Percentiles rank a stretch among this genome's conserved stretches.
These are phyloP conservation scores for Candida gorgasii DNA, from an alignment of 805 yeast species.

Conservation along the genomic window DNA sequence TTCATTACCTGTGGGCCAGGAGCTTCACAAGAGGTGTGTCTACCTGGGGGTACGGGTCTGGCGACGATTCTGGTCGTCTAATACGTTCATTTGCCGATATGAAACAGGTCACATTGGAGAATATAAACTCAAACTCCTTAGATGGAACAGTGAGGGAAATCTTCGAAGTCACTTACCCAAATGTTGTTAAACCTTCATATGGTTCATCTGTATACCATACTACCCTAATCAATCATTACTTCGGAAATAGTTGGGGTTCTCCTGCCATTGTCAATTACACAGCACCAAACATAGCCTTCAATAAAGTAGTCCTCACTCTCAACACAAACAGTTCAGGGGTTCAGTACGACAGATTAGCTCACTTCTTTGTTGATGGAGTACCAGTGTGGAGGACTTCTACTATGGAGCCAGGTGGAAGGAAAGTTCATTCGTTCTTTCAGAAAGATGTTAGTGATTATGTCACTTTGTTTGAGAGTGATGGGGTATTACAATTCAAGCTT, in stretches of 20 bases:
- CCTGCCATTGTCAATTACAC: slow-evolving; percentile 45
- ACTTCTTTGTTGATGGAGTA: slow-evolving; percentile 58
- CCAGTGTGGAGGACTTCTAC: slow-evolving; percentile 87
- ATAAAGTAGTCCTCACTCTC: slow-evolving; percentile 54
- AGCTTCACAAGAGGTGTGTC: no score
- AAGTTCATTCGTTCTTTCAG: slow-evolving; percentile 48
- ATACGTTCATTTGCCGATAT: no score
- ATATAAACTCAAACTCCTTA: no score
- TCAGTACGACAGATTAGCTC: slow-evolving; percentile 67
- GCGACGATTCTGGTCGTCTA: no score
- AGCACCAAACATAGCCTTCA: slow-evolving; percentile 48
- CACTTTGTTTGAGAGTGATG: slow-evolving; percentile 46
- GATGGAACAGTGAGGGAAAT: no score
- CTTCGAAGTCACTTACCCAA: slow-evolving; percentile 29
- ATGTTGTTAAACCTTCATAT: slow-evolving; percentile 22
- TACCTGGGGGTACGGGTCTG: no score
- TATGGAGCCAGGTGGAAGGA: slow-evolving; percentile 52
- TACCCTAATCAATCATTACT: slow-evolving; percentile 44
- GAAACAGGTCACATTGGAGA: no score
- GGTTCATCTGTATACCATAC: slow-evolving; percentile 42
- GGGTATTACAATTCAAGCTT: slow-evolving; percentile 53
- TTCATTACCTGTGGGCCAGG: no score
- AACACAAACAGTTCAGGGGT: slow-evolving; percentile 56
- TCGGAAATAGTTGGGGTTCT: slow-evolving; percentile 62
- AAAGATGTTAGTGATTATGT: slow-evolving; percentile 67